phyloP scores from a whole-genome alignment of 495 filamentous ascomycete genomes.

The Aspergillus affinis region DNA sequence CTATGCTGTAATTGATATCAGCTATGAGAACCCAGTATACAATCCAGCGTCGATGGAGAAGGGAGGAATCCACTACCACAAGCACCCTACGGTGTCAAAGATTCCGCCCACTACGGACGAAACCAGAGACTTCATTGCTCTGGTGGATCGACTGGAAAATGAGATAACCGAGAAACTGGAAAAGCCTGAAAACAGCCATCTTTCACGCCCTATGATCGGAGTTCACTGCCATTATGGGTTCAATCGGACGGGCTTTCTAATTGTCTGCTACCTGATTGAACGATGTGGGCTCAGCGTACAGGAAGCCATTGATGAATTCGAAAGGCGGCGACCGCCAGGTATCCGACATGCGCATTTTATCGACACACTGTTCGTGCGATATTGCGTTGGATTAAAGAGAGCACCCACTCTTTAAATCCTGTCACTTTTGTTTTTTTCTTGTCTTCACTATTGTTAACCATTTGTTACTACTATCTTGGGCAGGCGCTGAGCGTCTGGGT shows the following conservation, averaged over 20 bases:
- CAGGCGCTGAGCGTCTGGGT: not conserved
- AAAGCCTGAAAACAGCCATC: constrained; percentile 45
- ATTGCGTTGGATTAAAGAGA: constrained; percentile 57
- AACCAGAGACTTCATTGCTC: constrained; percentile 69
- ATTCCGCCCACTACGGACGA: constrained; percentile 79
- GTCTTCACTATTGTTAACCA: constrained; percentile 14
- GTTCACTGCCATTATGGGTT: constrained; percentile 97
- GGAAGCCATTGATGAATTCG: constrained; percentile 81
- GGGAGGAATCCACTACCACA: constrained; percentile 76
- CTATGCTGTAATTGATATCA: constrained; percentile 82
- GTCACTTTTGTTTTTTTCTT: not conserved
- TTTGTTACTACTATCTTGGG: constrained; percentile 10
- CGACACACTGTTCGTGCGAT: constrained; percentile 81
- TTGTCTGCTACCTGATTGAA: constrained; percentile 90
- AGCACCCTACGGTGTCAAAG: constrained; percentile 90
- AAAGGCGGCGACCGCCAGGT: constrained; percentile 68
- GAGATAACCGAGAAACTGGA: constrained; percentile 41
- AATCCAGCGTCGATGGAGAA: constrained; percentile 71
- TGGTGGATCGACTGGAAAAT: constrained; percentile 67
- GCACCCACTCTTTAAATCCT: constrained; percentile 46
- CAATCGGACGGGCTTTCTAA: constrained; percentile 87
- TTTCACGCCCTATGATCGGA: constrained; percentile 58
- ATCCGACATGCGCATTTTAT: constrained; percentile 90
- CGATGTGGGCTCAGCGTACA: constrained; percentile 67
- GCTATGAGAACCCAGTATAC: constrained; percentile 82